A percentile compares a stretch with the other conserved stretches of the same genome.
phyloP scores from a whole-genome alignment of 1,139 yeast genomes.

The Sugiyamaella japonica region DNA sequence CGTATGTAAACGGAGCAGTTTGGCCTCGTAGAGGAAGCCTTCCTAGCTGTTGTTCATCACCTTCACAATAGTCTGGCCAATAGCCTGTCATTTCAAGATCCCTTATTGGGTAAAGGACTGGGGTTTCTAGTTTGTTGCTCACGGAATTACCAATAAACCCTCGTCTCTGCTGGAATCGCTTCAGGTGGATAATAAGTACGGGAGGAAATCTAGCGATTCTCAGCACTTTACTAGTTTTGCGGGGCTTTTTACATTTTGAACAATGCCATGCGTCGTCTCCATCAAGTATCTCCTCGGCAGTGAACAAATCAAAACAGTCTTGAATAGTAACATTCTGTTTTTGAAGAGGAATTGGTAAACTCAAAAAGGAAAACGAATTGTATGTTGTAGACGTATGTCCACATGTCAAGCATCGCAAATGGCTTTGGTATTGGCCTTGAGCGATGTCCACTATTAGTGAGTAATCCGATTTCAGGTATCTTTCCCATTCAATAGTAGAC shows the following conservation, averaged over 20 bases:
- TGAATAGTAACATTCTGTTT: constrained; percentile 47
- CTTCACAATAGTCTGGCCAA: constrained; percentile 58
- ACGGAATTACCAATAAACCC: constrained; percentile 27
- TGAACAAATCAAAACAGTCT: constrained; percentile 71
- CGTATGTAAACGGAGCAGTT: constrained; percentile 74
- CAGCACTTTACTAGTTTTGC: constrained; percentile 67
- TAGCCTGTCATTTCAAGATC: constrained; percentile 69
- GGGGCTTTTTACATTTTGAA: constrained; percentile 69
- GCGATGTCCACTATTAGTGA: constrained; percentile 83
- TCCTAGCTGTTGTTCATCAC: constrained; percentile 43
- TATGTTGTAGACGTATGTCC: constrained; percentile 81
- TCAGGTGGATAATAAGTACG: constrained; percentile 71
- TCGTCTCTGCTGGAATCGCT: constrained; percentile 60
- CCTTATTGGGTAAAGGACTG: constrained; percentile 58
- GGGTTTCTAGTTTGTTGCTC: constrained; percentile 58
- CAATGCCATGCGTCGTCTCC: constrained; percentile 90
- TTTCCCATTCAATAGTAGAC: constrained; percentile 92
- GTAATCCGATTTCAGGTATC: constrained; percentile 79
- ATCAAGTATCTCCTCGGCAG: constrained; percentile 65
- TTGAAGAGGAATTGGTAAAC: constrained; percentile 65
- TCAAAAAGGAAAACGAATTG: constrained; percentile 73
- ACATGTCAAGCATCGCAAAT: constrained; percentile 74
- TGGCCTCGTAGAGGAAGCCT: constrained; percentile 73
- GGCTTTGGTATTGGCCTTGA: constrained; percentile 89
- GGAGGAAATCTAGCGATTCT: constrained; percentile 72